Evolutionary conservation across 2,329 filamentous ascomycete genomes (phyloP), one percentile per base, ranked within the genome.

Genomic region (Venturia effusa): DNA sequence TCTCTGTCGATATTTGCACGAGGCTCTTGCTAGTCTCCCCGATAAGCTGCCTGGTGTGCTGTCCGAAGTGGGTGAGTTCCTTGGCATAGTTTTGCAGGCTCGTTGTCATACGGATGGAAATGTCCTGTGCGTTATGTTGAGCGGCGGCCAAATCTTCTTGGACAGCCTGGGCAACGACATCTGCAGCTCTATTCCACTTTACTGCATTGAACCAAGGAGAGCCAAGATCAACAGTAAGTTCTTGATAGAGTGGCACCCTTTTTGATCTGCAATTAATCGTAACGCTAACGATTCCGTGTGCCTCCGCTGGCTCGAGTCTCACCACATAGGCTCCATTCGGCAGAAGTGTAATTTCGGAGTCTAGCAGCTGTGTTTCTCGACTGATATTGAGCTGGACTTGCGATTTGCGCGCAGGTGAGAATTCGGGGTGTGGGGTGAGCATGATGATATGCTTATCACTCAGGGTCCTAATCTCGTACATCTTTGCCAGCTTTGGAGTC

Each of bases 131-230:
- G 19, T 37, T 61, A n/a, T 41, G 15, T 24, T 61, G 59, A n/a
- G 41, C 59, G 24, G 24, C 37, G 19, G 40, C 57, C 15, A 60
- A 60, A 60, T 60, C 57, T 11, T 43, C 43, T 7, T 62, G 60
- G 39, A 51, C 41, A 15, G 39, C 37, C 5, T 62, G 37, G 8
- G 15, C 37, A 22, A 62, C 41, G 24, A 19, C 43, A 45, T 54
- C 40, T 6, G 41, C 61, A 27, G 61, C 43, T 39, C 40, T 37
- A 11, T 17, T 37, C 61, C 61, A 62, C n/a, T 59, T 60, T 8
- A 30, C 30, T 40, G 45, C 32, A 5, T 64, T 64, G n/a, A 61
- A 45, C 63, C 63, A 64, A 34, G 51, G 51, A 59, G 63, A 64
- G 24, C 63, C 63, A 32, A 64, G 59, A 34, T 64, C 43, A n/a